Conservation (phyloP, 225 moss, liverwort and hornwort species). For the Polytrichum formosum region DNA sequence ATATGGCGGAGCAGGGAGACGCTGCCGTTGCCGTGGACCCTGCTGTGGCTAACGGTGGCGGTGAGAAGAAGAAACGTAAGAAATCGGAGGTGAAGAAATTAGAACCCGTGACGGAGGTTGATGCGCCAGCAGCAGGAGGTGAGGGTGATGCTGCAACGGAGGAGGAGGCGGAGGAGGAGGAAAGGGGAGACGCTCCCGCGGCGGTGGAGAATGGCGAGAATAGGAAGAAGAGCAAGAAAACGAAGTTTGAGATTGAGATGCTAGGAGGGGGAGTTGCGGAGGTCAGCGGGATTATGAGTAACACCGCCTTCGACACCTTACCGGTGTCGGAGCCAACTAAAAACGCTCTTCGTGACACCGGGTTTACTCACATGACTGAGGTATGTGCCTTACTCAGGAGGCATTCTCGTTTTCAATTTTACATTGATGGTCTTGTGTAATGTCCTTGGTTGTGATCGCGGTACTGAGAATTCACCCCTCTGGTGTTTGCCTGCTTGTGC, state of each 20-base stretch:
- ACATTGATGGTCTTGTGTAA: too few relatives aligned
- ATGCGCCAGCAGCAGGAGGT: background rate
- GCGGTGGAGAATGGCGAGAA: background rate
- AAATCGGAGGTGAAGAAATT: too few relatives aligned
- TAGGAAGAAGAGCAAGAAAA: constrained; percentile 68
- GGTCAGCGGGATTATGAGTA: constrained; percentile 94
- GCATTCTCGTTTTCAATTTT: too few relatives aligned
- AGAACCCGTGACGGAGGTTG: too few relatives aligned
- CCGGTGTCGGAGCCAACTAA: constrained; percentile 89
- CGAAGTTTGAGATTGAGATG: constrained; percentile 80
- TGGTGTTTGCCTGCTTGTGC: too few relatives aligned
- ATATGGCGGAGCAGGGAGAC: background rate
- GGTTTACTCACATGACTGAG: constrained; percentile 97
- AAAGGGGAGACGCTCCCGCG: background rate
- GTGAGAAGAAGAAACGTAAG: too few relatives aligned
- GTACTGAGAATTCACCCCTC: too few relatives aligned
- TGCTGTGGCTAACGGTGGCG: too few relatives aligned
- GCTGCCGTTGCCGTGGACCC: too few relatives aligned
- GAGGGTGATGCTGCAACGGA: background rate
- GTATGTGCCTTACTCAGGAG: constrained; percentile 6
- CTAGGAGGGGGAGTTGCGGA: constrained; percentile 64
- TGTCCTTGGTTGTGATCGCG: too few relatives aligned
- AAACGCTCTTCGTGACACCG: constrained; percentile 84
- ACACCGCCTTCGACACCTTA: constrained; percentile 69
- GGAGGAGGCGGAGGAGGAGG: background rate